phyloP scores from a whole-genome alignment of 2,329 filamentous ascomycete genomes.

The Diaporthe velutina region DNA sequence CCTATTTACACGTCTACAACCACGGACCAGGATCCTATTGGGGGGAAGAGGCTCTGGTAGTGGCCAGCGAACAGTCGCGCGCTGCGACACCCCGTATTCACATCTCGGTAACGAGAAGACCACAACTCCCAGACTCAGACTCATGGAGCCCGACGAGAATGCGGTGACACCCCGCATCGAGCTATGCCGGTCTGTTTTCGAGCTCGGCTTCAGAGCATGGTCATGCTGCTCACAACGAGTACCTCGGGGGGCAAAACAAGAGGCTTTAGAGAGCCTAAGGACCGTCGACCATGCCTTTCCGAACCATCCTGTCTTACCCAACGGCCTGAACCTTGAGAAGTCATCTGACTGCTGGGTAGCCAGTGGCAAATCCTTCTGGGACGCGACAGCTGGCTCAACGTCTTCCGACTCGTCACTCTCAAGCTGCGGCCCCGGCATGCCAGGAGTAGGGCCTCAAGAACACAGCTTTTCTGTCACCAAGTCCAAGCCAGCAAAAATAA shows the following conservation, averaged over 20 bases:
- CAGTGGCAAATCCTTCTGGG: constrained; percentile 11
- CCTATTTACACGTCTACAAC: background rate
- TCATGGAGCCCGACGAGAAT: constrained; percentile 6
- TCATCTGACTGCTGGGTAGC: constrained; percentile 11
- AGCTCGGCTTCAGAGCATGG: constrained; percentile 16
- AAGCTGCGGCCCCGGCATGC: background rate
- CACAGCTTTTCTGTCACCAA: background rate
- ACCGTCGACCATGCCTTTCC: background rate
- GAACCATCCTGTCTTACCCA: background rate
- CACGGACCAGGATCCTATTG: too few relatives aligned
- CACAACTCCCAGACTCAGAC: background rate
- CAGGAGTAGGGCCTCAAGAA: background rate
- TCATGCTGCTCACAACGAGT: background rate
- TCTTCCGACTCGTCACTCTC: background rate
- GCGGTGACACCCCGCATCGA: background rate
- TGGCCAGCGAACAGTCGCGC: too few relatives aligned
- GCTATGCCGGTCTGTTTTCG: constrained; percentile 9
- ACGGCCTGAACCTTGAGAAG: background rate
- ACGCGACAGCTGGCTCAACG: background rate
- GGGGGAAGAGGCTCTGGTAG: too few relatives aligned
- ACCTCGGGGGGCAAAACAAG: background rate
- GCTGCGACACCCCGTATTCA: too few relatives aligned
- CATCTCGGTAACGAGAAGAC: background rate
- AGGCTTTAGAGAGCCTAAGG: background rate
- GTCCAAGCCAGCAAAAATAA: background rate